Conservation (phyloP, 352 stramenopile genomes). For the Peronospora belbahrii region DNA sequence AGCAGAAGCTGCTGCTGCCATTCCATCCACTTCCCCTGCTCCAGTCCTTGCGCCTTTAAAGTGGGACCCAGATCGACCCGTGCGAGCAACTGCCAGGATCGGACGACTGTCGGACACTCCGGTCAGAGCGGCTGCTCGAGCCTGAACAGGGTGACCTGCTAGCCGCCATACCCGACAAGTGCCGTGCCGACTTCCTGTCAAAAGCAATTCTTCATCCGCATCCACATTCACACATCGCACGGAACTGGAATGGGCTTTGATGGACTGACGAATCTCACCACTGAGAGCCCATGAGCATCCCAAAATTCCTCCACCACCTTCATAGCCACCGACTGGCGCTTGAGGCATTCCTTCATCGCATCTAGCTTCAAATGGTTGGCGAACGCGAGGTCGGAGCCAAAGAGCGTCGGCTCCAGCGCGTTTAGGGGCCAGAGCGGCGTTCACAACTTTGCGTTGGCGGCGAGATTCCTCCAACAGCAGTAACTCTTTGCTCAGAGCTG, state of each 20-base stretch:
- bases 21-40: conserved; percentile 17
- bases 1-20: conserved; percentile 37
- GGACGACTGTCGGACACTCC: conserved; percentile 12
- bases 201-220: conserved; percentile 45
- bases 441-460: conserved; percentile 31
- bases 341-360: conserved; percentile 8
- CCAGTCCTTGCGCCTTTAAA: not conserved
- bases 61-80: conserved; percentile 4
- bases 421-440: conserved; percentile 14
- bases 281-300: conserved; percentile 24
- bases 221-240: conserved; percentile 52
- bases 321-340: conserved; percentile 22
- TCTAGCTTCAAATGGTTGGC: conserved; percentile 21
- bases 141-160: conserved; percentile 38
- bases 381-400: conserved; percentile 27
- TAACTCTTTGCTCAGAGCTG: conserved; percentile 51
- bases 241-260: conserved; percentile 59
- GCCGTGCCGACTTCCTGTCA: conserved; percentile 70
- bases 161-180: conserved; percentile 67
- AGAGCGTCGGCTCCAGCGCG: conserved; percentile 21
- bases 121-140: conserved; percentile 11
- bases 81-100: conserved; percentile 21
- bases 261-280: conserved; percentile 41
- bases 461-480: conserved; percentile 45
- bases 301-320: conserved; percentile 5